Percentiles rank a stretch among this genome's conserved stretches.
phyloP scores from a whole-genome alignment of 164 flowering plant species.

The Vitis amurensis region DNA sequence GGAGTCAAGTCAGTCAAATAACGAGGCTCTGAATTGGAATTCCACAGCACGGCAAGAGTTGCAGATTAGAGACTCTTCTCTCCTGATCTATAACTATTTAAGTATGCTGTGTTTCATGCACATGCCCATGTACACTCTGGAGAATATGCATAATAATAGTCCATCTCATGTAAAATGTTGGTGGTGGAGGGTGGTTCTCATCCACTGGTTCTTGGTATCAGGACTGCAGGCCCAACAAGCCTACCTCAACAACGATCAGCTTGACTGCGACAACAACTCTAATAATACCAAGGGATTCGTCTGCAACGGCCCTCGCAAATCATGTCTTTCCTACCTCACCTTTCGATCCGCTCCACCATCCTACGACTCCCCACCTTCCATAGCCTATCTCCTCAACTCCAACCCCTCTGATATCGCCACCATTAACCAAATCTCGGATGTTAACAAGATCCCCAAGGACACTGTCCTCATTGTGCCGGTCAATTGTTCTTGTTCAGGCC shows the following conservation, averaged over 20 bases:
- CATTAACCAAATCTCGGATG: slow-evolving; percentile 41
- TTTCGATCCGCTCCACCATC: slow-evolving; percentile 42
- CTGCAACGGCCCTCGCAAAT: slow-evolving; percentile 37
- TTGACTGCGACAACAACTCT: slow-evolving; percentile 36
- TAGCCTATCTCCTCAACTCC: slow-evolving; percentile 39
- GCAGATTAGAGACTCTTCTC: too few relatives aligned
- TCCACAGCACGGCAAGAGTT: too few relatives aligned
- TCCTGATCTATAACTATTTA: too few relatives aligned
- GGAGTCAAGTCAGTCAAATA: too few relatives aligned
- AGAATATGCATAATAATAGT: too few relatives aligned
- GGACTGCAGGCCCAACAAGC: slow-evolving; percentile 39
- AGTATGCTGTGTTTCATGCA: too few relatives aligned
- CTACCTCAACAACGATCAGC: slow-evolving; percentile 53
- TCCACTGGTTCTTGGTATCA: not conserved
- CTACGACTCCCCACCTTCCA: slow-evolving; percentile 39
- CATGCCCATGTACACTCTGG: too few relatives aligned
- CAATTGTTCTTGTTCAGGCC: slow-evolving; percentile 51
- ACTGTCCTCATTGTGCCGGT: slow-evolving; percentile 53
- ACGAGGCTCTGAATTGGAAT: too few relatives aligned
- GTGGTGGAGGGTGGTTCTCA: too few relatives aligned
- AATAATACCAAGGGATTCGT: slow-evolving; percentile 35
- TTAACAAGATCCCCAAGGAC: slow-evolving; percentile 28
- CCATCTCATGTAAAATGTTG: too few relatives aligned
- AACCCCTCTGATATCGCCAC: slow-evolving; percentile 28
- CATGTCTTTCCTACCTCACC: slow-evolving; percentile 60